Evolutionary conservation across 1,284 basidiomycete species (phyloP).

Genomic region (Trametes polyzona): DNA sequence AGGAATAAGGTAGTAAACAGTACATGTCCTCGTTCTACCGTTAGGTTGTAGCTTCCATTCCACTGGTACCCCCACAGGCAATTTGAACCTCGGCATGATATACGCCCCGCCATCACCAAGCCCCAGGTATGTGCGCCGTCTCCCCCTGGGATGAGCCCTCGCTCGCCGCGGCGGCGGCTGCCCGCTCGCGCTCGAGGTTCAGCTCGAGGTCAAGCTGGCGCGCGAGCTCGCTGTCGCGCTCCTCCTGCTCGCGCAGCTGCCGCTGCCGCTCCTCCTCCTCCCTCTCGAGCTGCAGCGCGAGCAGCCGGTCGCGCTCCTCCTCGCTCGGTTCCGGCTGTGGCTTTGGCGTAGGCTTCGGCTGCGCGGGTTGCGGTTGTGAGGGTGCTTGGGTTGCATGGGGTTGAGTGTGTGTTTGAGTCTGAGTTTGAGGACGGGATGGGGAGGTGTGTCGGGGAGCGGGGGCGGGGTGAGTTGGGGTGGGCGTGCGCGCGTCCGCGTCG

Average conservation of each 20-base stretch:
- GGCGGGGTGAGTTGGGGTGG: background rate
- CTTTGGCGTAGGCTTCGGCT: background rate
- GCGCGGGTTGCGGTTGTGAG: too few relatives aligned
- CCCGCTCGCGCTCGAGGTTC: slow-evolving; percentile 26
- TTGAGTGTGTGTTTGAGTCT: background rate
- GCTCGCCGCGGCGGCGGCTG: background rate
- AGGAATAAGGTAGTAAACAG: too few relatives aligned
- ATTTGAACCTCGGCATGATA: too few relatives aligned
- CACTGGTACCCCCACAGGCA: too few relatives aligned
- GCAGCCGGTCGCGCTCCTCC: slow-evolving; percentile 30
- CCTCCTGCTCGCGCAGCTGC: slow-evolving; percentile 38
- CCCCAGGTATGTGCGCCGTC: slow-evolving; percentile 7
- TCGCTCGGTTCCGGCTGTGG: background rate
- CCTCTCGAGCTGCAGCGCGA: slow-evolving; percentile 36
- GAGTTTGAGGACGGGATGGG: background rate
- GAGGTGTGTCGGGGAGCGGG: background rate
- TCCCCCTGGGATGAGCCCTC: background rate
- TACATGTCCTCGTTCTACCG: too few relatives aligned
- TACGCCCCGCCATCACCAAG: slow-evolving; percentile 7
- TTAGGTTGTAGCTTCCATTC: too few relatives aligned
- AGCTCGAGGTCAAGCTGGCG: slow-evolving; percentile 40
- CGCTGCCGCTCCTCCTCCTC: slow-evolving; percentile 43
- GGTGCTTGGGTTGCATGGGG: too few relatives aligned
- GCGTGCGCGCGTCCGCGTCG: background rate
- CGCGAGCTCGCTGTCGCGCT: slow-evolving; percentile 39